phyloP scores from a whole-genome alignment of 768 basidiomycete species.

The Sporobolomyces roseus region DNA sequence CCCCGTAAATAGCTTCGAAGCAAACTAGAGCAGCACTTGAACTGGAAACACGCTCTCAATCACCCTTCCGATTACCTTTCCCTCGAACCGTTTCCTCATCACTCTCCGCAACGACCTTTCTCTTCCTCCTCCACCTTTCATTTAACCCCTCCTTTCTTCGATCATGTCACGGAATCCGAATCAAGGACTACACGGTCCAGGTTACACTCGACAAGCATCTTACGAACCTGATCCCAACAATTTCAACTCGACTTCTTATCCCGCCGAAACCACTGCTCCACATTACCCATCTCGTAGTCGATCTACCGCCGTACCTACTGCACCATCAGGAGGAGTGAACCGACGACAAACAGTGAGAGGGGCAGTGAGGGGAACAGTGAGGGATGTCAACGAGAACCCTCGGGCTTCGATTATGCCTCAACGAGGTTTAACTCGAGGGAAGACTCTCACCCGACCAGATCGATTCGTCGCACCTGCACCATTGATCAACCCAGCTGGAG shows the following conservation, averaged over 20 bases:
- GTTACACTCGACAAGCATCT: slow-evolving; percentile 10
- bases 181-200: slow-evolving; percentile 12
- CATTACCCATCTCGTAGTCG: slow-evolving; percentile 2
- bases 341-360: slow-evolving; percentile 35
- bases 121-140: background rate
- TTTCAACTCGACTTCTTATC: slow-evolving; percentile 36
- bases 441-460: slow-evolving; percentile 95
- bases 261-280: slow-evolving; percentile 1
- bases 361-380: slow-evolving; percentile 32
- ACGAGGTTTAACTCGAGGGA: slow-evolving; percentile 49
- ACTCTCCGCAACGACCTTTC: background rate
- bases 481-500: slow-evolving; percentile 76
- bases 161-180: slow-evolving; percentile 22
- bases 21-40: background rate
- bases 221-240: slow-evolving; percentile 25
- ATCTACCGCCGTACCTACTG: slow-evolving; percentile 3
- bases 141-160: background rate
- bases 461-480: slow-evolving; percentile 88
- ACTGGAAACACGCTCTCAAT: background rate
- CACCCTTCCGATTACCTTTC: background rate
- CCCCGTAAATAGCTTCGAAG: too few relatives aligned
- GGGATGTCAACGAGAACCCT: slow-evolving; percentile 30
- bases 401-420: background rate
- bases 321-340: slow-evolving; percentile 6
- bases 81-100: slow-evolving; percentile 2